These are phyloP conservation scores for Dipteronia dyeriana DNA, from an alignment of 345 rosid genomes.

Conservation along the genomic window DNA sequence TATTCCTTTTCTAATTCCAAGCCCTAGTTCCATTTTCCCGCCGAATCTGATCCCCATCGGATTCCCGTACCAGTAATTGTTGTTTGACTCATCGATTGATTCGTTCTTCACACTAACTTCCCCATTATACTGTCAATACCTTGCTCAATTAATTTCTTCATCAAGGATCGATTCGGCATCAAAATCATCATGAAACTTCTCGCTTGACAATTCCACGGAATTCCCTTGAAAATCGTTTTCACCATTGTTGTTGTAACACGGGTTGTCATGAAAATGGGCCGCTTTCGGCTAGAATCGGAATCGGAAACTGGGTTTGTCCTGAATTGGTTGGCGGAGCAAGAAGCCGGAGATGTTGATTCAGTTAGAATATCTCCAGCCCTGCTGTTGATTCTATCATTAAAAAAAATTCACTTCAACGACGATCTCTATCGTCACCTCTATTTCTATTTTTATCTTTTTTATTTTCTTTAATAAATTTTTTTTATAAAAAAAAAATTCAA, in stretches of 20 bases:
- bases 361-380: no score
- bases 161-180: constrained; percentile 46
- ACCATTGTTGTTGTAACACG: constrained; percentile 32
- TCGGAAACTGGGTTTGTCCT: no score
- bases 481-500: no score
- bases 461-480: no score
- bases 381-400: no score
- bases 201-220: background rate
- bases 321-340: no score
- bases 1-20: constrained; percentile 21
- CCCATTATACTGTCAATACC: constrained; percentile 44
- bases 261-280: background rate
- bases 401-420: no score
- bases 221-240: constrained; percentile 25
- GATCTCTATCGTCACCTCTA: no score
- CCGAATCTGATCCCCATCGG: constrained; percentile 21
- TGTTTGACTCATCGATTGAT: background rate
- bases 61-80: constrained; percentile 11
- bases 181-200: constrained; percentile 29
- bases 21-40: constrained; percentile 26
- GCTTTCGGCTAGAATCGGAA: constrained; percentile 5
- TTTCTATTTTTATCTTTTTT: no score
- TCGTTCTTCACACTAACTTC: constrained; percentile 23
- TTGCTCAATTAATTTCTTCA: constrained; percentile 38
- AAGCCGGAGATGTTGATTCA: no score